Evolutionary conservation across 2,329 filamentous ascomycete species (phyloP).

Genomic region (Penicillium sumatraense): DNA sequence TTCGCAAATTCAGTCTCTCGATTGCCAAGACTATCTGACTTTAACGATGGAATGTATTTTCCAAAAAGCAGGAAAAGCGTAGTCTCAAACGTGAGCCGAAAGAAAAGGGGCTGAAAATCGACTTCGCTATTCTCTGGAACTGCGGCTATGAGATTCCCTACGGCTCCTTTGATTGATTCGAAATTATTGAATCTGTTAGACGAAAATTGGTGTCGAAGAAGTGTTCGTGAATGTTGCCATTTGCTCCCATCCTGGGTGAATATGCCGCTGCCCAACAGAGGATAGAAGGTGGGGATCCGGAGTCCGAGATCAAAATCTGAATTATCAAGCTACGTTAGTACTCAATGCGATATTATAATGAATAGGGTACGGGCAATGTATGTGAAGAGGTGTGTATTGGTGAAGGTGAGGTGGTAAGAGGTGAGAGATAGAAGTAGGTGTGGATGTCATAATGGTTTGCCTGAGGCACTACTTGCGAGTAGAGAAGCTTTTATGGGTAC

Average conservation of each 20-base stretch:
- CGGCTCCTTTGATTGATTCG: constrained; percentile 34
- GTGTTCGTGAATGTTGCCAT: constrained; percentile 36
- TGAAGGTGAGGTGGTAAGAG: too few relatives aligned
- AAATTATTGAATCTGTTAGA: constrained; percentile 38
- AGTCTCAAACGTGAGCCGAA: constrained; percentile 43
- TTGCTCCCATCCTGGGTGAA: constrained; percentile 22
- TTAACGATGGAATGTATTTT: constrained; percentile 25
- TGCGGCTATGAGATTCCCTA: constrained; percentile 37
- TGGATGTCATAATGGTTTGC: too few relatives aligned
- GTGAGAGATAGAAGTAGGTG: too few relatives aligned
- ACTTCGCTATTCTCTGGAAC: constrained; percentile 26
- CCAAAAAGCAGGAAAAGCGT: constrained; percentile 46
- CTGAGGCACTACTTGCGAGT: too few relatives aligned
- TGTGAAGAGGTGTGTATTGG: too few relatives aligned
- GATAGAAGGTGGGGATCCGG: not conserved
- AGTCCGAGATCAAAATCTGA: not conserved
- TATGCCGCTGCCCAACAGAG: constrained; percentile 14
- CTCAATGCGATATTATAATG: not conserved
- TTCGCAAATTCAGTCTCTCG: constrained; percentile 26
- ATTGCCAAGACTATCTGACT: constrained; percentile 16
- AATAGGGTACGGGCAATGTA: too few relatives aligned
- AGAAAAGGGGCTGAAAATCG: constrained; percentile 44
- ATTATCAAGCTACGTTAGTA: not conserved
- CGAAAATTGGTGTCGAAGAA: constrained; percentile 43
- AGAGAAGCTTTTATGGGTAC: too few relatives aligned